Base-by-base conservation (phyloP, 202 grass and related monocot species). In the Hordeum pubiflorum region DNA sequence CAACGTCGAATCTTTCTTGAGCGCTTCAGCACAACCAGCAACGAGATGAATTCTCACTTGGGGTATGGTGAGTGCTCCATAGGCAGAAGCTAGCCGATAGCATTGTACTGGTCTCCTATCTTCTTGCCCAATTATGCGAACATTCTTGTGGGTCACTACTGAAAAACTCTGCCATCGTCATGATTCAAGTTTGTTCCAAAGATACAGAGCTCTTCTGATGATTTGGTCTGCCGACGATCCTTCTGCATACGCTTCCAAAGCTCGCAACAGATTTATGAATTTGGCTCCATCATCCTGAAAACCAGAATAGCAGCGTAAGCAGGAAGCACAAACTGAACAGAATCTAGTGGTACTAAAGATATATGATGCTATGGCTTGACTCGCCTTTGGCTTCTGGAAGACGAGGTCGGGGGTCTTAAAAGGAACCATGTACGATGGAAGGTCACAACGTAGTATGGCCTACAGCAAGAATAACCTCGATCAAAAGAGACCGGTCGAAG, bases 391-490 rank as follows among this genome's bases (percentile, higher is more conserved):
- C 76, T 87, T 99, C 59, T 79, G 65, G 83, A 93, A 93, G 41
- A 84, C 65, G 27, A 99, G 63, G 86, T 95, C 89, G 0, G 74
- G 17, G 44, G 85, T 90, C 77, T 82, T 83, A 55, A 99, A 91
- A 72, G 92, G 96, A 90, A 95, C 96, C 96, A 96, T 99, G 69
- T 93, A 99, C 12, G 72, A 52, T 15, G 96, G 96, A 77, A 98
- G 87, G 84, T 98, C 96, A 72, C 86, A 95, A 68, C 92, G 89
- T 78, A 98, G 71, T 55, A 88, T 95, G 75, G 86, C 96, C 96
- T 98, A 76, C 64, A 80, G 71, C 15, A 79, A n/a, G 10, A 34
- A 4, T 44, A 72, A 84, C 58, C 80, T 43, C n/a, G 74, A 77
- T 75, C 36, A 81, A 69, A 58, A 79, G 63, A 72, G 60, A 39